Conservation (phyloP, 2,329 filamentous ascomycete species). For the Akanthomyces dipterigenus region DNA sequence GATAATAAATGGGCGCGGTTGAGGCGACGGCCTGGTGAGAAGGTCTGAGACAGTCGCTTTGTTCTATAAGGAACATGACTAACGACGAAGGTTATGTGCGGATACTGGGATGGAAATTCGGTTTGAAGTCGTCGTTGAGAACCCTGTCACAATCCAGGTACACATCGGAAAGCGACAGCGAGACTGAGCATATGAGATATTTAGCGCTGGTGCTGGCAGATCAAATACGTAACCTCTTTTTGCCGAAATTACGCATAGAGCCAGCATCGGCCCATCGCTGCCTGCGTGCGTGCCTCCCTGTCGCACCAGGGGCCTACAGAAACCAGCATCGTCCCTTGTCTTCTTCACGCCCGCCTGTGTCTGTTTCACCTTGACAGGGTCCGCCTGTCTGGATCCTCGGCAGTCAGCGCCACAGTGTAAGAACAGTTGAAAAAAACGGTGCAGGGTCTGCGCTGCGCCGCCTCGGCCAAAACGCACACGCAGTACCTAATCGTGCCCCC, state of each 20-base stretch:
- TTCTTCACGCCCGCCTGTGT: neutral
- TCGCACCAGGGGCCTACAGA: too few species aligned
- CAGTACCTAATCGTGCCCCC: neutral
- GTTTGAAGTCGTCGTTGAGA: too few species aligned
- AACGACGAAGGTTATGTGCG: too few species aligned
- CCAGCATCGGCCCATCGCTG: neutral
- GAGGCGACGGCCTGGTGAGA: too few species aligned
- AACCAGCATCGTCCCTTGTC: neutral
- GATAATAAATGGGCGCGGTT: too few species aligned
- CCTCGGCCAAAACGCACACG: neutral
- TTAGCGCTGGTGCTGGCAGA: too few species aligned
- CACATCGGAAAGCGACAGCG: too few species aligned
- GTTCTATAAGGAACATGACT: too few species aligned
- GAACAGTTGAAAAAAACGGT: neutral
- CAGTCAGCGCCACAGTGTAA: slow-evolving; percentile 6
- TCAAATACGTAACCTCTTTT: neutral
- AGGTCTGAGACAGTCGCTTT: too few species aligned
- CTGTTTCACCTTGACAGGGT: neutral
- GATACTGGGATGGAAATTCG: too few species aligned
- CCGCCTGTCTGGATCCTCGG: neutral
- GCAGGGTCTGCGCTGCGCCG: neutral
- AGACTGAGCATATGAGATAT: too few species aligned
- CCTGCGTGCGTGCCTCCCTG: neutral
- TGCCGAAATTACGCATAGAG: neutral
- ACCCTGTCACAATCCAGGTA: too few species aligned